A percentile compares a stretch with the other conserved stretches of the same genome.
Conservation (phyloP, 305 asterid genomes). For the Fraxinus greggii region DNA sequence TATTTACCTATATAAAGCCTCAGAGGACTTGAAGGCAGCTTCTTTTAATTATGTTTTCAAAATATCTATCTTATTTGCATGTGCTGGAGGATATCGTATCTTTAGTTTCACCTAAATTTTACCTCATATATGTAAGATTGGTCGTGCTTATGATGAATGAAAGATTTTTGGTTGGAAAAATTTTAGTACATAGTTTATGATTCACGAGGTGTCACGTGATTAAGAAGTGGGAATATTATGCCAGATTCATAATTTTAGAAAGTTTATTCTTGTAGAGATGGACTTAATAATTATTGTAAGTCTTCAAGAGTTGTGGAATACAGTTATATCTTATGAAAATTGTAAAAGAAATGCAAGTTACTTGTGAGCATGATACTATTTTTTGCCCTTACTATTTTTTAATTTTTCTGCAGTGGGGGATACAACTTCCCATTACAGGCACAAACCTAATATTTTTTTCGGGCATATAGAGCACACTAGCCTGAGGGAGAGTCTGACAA, state of each 20-base stretch:
- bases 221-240: not conserved
- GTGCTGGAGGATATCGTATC: not conserved
- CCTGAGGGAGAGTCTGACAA: not conserved
- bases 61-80: not conserved
- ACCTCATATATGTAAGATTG: not conserved
- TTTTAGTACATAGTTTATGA: not conserved
- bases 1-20: not conserved
- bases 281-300: not conserved
- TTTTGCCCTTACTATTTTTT: not conserved
- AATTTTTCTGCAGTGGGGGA: not conserved
- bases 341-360: not conserved
- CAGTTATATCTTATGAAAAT: not conserved
- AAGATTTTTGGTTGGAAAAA: not conserved
- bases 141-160: not conserved
- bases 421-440: not conserved
- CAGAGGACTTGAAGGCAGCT: not conserved
- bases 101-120: not conserved
- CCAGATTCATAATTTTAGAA: not conserved
- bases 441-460: not conserved
- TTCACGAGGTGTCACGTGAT: not conserved
- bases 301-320: not conserved
- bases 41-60: not conserved
- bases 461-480: not conserved
- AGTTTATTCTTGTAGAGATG: not conserved
- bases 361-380: not conserved